Evolutionary conservation across 306 rosid genomes (phyloP).

Genomic region (Corylus avellana): DNA sequence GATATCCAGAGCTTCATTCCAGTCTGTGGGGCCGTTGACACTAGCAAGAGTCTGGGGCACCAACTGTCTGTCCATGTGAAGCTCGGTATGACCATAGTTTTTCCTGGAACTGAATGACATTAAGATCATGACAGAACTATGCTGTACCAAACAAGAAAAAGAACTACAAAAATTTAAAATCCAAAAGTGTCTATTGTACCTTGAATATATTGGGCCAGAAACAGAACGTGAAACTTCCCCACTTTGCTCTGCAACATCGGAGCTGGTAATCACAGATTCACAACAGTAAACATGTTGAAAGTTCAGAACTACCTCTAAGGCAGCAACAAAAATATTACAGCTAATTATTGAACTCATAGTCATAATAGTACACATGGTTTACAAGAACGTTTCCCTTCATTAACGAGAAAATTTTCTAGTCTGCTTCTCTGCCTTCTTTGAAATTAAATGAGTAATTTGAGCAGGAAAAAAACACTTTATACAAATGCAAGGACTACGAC

Average conservation of each 20-base stretch:
- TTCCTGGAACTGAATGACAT: constrained; percentile 48
- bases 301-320: neutral
- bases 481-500: neutral
- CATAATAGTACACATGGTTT: neutral
- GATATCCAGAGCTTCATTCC: constrained; percentile 96
- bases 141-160: neutral
- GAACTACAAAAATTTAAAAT: neutral
- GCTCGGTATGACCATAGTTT: constrained; percentile 66
- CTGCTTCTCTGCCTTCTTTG: neutral
- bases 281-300: constrained; percentile 10
- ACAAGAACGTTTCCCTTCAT: neutral
- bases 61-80: constrained; percentile 61
- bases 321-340: neutral
- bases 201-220: constrained; percentile 59
- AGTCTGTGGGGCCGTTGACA: constrained; percentile 81
- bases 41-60: constrained; percentile 54
- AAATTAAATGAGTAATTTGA: neutral
- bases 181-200: constrained; percentile 37
- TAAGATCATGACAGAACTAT: constrained; percentile 8
- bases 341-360: neutral
- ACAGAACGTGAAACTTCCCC: constrained; percentile 79
- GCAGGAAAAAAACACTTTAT: neutral
- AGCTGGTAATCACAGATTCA: constrained; percentile 39
- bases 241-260: constrained; percentile 90
- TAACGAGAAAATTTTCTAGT: neutral